These are phyloP conservation scores for Withania somnifera DNA, from an alignment of 305 asterid species.

Conservation along the genomic window DNA sequence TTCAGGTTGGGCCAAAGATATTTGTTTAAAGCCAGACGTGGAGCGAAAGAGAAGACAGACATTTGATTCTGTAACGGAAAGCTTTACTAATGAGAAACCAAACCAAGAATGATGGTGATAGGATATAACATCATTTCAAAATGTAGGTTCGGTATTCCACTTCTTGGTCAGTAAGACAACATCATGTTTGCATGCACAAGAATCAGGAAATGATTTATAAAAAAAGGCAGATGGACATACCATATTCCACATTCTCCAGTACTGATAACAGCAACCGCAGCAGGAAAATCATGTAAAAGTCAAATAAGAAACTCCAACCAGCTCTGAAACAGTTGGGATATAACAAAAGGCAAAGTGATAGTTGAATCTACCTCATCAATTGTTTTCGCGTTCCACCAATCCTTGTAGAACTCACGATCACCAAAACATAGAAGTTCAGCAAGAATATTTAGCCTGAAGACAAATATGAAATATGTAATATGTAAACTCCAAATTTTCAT, in stretches of 20 bases:
- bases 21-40: not conserved
- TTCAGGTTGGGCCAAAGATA: not conserved
- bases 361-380: constrained; percentile 68
- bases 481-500: not conserved
- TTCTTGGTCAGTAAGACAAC: not conserved
- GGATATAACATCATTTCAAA: not conserved
- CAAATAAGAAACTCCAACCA: constrained; percentile 16
- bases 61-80: not conserved
- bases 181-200: not conserved
- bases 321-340: constrained; percentile 6
- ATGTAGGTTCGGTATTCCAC: not conserved
- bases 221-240: constrained; percentile 35
- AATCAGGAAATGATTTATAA: not conserved
- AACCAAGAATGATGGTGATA: not conserved
- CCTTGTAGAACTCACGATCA: constrained; percentile 98
- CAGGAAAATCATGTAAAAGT: constrained; percentile 13
- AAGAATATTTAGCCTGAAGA: constrained; percentile 75
- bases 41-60: not conserved
- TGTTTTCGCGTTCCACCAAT: constrained; percentile 99
- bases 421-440: constrained; percentile 94
- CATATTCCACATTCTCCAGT: constrained; percentile 99
- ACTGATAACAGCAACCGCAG: constrained; percentile 48
- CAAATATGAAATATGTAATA: not conserved
- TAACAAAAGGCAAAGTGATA: not conserved
- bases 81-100: not conserved